Base-by-base conservation (phyloP, 345 rosid genomes). In the Syzygium grande region DNA sequence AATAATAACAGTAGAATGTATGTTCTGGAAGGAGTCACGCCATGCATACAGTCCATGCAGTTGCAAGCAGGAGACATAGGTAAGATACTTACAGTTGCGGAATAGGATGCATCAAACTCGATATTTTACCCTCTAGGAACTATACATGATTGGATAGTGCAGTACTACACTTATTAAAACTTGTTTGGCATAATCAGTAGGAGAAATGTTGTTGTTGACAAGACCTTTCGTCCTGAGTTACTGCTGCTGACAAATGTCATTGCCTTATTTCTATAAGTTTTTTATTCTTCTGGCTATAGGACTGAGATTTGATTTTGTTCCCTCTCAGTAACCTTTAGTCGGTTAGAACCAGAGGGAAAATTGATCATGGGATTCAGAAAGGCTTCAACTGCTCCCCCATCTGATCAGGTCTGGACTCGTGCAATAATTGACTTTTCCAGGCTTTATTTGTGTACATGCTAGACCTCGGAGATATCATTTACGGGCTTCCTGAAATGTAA, bases 11-110 rank as follows among this genome's bases (percentile, higher is more conserved):
- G 99, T 91, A 94, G 99, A 92, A 96, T 96, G 93, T 98, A 98
- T 94, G 96, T 96, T 90, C 90, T 98, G 88, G 99, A 96, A 89
- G 99, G 99, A 58, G 98, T 96, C 88, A 94, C 95, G 79, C 96
- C 98, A 86, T 98, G 98, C 95, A 93, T 98, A 90, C 99, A 98
- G 93, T 94, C 93, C 91, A 92, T 98, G 99, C 94, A 92, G 90
- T 90, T 96, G 93, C 99, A 96, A 92, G 99, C 99, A 25, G 99
- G 99, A 84, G 99, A 98, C 91, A 94, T 92, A 91, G 96, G 99
- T 98, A 95, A 90, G 87, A 86, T 59, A 65, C 34, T 38, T 6
- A 58, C 23, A 55, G 9, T 59, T 30, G 30, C 21, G 16, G 80
- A 30, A 51, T 30, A 12, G 46, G 83, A 68, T 86, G 38, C 0